Evolutionary conservation across 2,329 filamentous ascomycete genomes (phyloP), one percentile per base, ranked within the genome.

Genomic region (Sporothrix brasiliensis): DNA sequence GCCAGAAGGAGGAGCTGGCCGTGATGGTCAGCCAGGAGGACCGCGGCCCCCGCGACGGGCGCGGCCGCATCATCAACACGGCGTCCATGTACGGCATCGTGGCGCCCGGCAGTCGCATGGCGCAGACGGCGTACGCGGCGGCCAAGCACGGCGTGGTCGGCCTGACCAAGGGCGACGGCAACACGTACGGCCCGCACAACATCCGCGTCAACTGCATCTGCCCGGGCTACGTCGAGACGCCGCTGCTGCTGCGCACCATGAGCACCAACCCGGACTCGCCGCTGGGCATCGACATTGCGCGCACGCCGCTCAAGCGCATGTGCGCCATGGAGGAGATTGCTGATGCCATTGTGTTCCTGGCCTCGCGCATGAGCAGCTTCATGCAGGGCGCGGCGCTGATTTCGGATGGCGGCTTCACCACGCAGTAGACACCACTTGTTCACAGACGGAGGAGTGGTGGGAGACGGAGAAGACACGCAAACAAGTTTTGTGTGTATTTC

Each of bases 131-230:
- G 21, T 88, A 88, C 74, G 75, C 81, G 3, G 79, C 84, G 0
- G 80, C 83, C 60, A 88, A 88, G 76, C 85, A 87, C 75, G 85
- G 82, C 41, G 81, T 86, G 5, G 74, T 87, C 66, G 85, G 85
- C 0, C 78, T 89, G 60, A 87, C 85, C 10, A 83, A 81, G 75
- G 82, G 81, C 2, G 86, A 88, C 73, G 86, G 83, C 1, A 81
- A 83, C 65, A 80, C 81, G 0, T 88, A 88, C 77, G 84, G 83
- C 0, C 75, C 79, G 4, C 75, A 80, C 65, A 82, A 82, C 3
- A 87, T 89, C 70, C 83, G 86, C 65, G 85, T 89, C 76, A 89
- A 89, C 74, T 86, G 85, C 2, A 83, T 89, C n/a, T 88, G 87
- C 69, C 87, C 86, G 0, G 85, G 73, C 41, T 74, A 72, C 58